Conservation (phyloP, 805 yeast genomes). For the Saturnispora sanitii region DNA sequence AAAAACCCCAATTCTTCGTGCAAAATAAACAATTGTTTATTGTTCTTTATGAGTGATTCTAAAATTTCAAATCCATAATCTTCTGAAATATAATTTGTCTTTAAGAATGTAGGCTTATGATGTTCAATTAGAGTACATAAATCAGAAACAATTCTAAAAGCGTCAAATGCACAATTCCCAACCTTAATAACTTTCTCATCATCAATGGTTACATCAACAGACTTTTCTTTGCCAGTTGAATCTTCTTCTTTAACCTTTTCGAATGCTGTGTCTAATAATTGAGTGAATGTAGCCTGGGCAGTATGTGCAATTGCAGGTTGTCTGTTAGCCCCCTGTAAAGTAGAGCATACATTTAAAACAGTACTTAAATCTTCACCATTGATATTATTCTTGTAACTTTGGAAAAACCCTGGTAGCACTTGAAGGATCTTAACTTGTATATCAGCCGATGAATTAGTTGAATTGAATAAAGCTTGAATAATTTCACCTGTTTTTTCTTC, state of each 20-base stretch:
- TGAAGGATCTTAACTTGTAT: slow-evolving; percentile 83
- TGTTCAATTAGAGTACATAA: slow-evolving; percentile 58
- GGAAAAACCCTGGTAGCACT: slow-evolving; percentile 65
- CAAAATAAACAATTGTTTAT: slow-evolving; percentile 40
- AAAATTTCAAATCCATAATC: slow-evolving; percentile 72
- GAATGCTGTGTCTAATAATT: slow-evolving; percentile 66
- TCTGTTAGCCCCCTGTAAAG: slow-evolving; percentile 58
- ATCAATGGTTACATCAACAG: slow-evolving; percentile 35
- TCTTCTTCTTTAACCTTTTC: slow-evolving; percentile 49
- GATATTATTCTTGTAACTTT: slow-evolving; percentile 47
- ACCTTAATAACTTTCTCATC: slow-evolving; percentile 35
- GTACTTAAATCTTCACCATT: slow-evolving; percentile 47
- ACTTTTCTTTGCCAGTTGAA: slow-evolving; percentile 23
- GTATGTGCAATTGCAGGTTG: slow-evolving; percentile 76
- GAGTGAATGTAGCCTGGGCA: slow-evolving; percentile 89
- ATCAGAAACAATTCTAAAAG: slow-evolving; percentile 60
- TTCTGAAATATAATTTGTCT: slow-evolving; percentile 43
- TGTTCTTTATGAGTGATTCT: slow-evolving; percentile 67
- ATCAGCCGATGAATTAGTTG: slow-evolving; percentile 67
- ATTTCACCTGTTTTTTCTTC: slow-evolving; percentile 41
- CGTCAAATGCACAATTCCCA: slow-evolving; percentile 53
- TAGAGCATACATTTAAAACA: slow-evolving; percentile 58
- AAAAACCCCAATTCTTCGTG: slow-evolving; percentile 60
- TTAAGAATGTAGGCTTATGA: slow-evolving; percentile 45
- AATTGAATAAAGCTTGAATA: slow-evolving; percentile 59